These are phyloP conservation scores for Acanthamoeba culbertsoni DNA, from an alignment of 208 protist genomes.

Conservation along the genomic window DNA sequence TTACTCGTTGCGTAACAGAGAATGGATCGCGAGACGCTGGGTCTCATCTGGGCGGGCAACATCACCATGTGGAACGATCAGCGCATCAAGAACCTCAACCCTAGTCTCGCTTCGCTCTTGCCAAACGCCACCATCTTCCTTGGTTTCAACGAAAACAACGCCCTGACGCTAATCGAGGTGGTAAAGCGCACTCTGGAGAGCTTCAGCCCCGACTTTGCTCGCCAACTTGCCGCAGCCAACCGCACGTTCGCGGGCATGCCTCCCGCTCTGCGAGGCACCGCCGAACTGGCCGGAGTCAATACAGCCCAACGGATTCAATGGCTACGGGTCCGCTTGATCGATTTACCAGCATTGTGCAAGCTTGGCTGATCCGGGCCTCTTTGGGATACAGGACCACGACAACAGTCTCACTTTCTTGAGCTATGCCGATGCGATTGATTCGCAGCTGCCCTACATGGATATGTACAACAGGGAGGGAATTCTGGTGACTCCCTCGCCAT, in stretches of 20 bases:
- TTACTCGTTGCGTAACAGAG: background rate
- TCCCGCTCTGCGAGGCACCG: background rate
- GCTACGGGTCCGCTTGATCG: background rate
- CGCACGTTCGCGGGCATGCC: background rate
- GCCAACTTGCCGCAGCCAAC: background rate
- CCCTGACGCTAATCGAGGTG: background rate
- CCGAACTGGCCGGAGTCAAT: background rate
- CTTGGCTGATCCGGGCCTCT: background rate
- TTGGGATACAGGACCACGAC: background rate
- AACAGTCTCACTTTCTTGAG: background rate
- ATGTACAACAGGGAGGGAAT: background rate
- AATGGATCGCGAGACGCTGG: background rate
- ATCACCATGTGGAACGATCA: conserved; percentile 8
- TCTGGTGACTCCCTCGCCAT: background rate
- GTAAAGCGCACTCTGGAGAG: background rate
- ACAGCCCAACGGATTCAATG: background rate
- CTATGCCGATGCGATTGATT: background rate
- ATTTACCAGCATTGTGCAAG: background rate
- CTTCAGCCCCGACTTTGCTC: conserved; percentile 22
- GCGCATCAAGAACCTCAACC: background rate
- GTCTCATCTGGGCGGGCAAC: conserved; percentile 38
- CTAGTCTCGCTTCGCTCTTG: background rate
- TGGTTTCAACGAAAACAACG: background rate
- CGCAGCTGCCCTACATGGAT: background rate
- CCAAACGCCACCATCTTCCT: background rate